Evolutionary conservation across 805 yeast genomes (phyloP), one percentile per base, ranked within the genome.

Genomic region (Candida ulmi): DNA sequence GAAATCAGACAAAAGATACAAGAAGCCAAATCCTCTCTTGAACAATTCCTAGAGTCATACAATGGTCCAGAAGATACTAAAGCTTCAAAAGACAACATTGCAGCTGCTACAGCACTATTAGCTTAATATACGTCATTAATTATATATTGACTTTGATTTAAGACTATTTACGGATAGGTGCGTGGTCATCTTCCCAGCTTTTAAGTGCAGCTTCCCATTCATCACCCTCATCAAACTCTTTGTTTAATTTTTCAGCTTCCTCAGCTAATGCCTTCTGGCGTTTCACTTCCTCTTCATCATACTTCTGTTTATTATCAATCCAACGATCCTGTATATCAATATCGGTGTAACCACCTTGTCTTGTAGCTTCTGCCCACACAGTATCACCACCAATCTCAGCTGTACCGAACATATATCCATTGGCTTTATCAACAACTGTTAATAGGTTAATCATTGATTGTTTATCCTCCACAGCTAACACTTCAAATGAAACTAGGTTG

Each of bases 311-410:
- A 48, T 80, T 71, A 42, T 87, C 96, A 11, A 93, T 75, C 99
- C 99, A 93, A 43, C 99, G 71, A 48, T 93, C 99, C 50, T 93
- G 99, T 5, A 88, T 76, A 57, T 90, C 96, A 32, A 62, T 41
- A 27, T 55, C 78, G 33, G 71, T 59, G 34, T 69, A 61, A 11
- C 85, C 79, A 30, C 90, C 81, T 55, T 85, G 87, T 47, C 98
- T 71, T 1, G 91, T 75, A 1, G 96, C 96, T 51, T 91, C 96
- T n/a, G 88, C 85, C 99, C 99, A 93, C 2, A 93, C 79, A 0
- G 91, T 77, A 56, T 93, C 99, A n/a, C 98, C 99, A 2, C 97
- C 96, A 8, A 91, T 71, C 51, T 93, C 99, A 24, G 88, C 85
- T 1, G 90, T 69, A 0, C 99, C 99, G 66, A 87, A 88, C 49